Conservation (phyloP, 495 filamentous ascomycete genomes). For the Penicillium atrosanguineum region DNA sequence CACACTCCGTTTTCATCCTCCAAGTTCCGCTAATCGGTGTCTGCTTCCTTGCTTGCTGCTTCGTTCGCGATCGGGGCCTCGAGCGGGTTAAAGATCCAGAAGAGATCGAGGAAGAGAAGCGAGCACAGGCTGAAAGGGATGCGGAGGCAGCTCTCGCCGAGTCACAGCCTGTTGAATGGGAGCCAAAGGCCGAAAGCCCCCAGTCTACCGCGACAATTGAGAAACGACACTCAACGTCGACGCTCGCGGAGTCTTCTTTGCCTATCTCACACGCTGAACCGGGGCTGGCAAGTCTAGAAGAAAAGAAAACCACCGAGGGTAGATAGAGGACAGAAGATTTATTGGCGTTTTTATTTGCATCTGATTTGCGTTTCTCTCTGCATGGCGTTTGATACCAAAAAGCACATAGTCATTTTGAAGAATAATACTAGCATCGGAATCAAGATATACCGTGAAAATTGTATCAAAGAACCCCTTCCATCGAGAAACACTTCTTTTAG, state of each 20-base stretch:
- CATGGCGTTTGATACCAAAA: slow-evolving; percentile 17
- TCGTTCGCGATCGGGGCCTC: slow-evolving; percentile 55
- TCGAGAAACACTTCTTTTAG: too few species aligned
- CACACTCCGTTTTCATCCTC: slow-evolving; percentile 51
- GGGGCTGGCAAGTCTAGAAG: not conserved
- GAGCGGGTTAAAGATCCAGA: slow-evolving; percentile 47
- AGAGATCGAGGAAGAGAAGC: slow-evolving; percentile 33
- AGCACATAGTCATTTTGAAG: not conserved
- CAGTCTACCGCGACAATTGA: slow-evolving; percentile 1
- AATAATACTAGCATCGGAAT: not conserved
- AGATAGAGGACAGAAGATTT: not conserved
- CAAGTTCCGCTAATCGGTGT: slow-evolving; percentile 55
- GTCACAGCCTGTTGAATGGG: not conserved
- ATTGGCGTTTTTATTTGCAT: not conserved
- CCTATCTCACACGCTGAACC: slow-evolving; percentile 15
- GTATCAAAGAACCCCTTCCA: not conserved
- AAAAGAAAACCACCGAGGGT: slow-evolving; percentile 2
- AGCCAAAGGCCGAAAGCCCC: not conserved
- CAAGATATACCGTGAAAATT: not conserved
- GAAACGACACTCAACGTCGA: slow-evolving; percentile 18
- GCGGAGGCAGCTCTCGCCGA: slow-evolving; percentile 16
- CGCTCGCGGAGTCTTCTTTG: slow-evolving; percentile 22
- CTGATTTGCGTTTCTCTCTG: not conserved
- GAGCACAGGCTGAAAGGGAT: slow-evolving; percentile 20
- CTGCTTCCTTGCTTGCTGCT: slow-evolving; percentile 49